A percentile compares a stretch with the other conserved stretches of the same genome.
These are phyloP conservation scores for Dendrostoma leiphaemia DNA, from an alignment of 2,329 filamentous ascomycete species.

Conservation along the genomic window DNA sequence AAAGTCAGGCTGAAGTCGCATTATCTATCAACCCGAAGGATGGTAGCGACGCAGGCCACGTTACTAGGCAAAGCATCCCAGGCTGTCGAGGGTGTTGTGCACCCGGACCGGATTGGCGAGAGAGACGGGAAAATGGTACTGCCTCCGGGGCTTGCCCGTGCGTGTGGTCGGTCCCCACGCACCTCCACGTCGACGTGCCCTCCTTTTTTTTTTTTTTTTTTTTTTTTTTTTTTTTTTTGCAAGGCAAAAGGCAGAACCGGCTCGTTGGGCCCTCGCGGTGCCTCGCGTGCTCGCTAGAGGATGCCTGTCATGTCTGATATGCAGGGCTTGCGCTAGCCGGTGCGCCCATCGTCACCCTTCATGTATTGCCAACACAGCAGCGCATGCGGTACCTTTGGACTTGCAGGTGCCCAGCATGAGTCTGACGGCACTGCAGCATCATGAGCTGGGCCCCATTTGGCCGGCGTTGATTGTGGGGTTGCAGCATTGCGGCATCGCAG, in stretches of 20 bases:
- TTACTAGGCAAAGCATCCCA: neutral
- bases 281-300: conserved; percentile 1
- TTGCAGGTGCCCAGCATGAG: conserved; percentile 16
- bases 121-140: neutral
- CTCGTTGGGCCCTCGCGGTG: too few relatives aligned
- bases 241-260: too few relatives aligned
- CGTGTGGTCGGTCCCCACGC: neutral
- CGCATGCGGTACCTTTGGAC: conserved; percentile 21
- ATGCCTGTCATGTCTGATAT: neutral
- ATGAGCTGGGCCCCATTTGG: neutral
- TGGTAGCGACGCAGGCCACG: neutral
- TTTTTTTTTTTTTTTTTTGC: too few relatives aligned
- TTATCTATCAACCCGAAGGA: neutral
- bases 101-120: neutral
- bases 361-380: conserved; percentile 28
- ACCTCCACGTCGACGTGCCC: too few relatives aligned
- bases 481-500: neutral
- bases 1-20: neutral
- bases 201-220: too few relatives aligned
- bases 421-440: conserved; percentile 6
- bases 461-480: too few relatives aligned
- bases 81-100: neutral
- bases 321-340: conserved; percentile 3
- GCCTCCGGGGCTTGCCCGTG: neutral
- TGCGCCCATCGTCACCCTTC: conserved; percentile 25